phyloP scores from a whole-genome alignment of 2,329 filamentous ascomycete species.

The Pestalotiopsis sp. region DNA sequence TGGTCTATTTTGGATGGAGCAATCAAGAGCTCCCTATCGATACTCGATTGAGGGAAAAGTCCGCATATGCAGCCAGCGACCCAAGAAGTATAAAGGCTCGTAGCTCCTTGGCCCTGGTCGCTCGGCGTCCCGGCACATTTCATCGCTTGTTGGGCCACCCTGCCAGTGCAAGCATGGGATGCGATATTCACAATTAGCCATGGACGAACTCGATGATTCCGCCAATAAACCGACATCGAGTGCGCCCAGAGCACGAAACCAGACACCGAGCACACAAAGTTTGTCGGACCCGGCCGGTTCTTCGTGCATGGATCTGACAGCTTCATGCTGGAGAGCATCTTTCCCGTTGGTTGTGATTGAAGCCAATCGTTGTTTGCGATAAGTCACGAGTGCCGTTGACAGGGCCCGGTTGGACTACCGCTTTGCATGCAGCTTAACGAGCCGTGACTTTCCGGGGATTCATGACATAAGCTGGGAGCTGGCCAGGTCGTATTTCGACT shows the following conservation, averaged over 20 bases:
- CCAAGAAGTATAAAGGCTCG: conserved; percentile 7
- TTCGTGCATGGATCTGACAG: not conserved
- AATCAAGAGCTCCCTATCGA: not conserved
- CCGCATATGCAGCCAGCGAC: not conserved
- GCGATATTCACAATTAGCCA: not conserved
- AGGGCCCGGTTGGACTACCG: not conserved
- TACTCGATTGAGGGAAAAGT: not conserved
- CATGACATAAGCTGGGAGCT: not conserved
- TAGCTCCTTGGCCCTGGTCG: not conserved
- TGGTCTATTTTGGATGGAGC: too few relatives aligned
- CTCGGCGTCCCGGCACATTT: conserved; percentile 3
- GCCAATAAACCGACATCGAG: not conserved
- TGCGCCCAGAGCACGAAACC: not conserved
- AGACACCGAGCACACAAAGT: not conserved
- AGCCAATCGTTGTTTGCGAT: not conserved
- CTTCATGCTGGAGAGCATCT: not conserved
- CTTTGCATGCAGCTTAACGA: not conserved
- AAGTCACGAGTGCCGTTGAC: not conserved
- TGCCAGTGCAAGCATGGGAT: not conserved
- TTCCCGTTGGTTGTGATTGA: not conserved
- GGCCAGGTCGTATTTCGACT: not conserved
- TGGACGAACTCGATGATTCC: not conserved
- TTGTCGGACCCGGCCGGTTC: not conserved
- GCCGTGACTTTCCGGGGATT: not conserved
- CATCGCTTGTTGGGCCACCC: not conserved